phyloP scores from a whole-genome alignment of 75 land plant species.

The Pinus tabuliformis region DNA sequence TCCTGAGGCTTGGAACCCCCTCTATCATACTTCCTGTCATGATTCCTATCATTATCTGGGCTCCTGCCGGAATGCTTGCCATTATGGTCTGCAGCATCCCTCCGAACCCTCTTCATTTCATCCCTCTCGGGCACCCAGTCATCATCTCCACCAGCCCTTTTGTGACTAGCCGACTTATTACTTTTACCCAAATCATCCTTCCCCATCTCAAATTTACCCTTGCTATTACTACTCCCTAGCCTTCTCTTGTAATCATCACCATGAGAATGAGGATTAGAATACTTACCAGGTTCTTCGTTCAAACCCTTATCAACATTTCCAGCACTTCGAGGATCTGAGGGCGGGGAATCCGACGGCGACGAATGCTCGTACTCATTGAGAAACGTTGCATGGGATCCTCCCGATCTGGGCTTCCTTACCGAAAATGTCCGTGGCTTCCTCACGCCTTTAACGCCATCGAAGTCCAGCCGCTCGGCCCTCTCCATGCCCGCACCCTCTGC shows the following conservation, averaged over 20 bases:
- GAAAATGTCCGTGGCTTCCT: conserved; percentile 6
- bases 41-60: neutral
- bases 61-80: neutral
- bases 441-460: neutral
- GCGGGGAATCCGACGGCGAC: conserved; percentile 7
- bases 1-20: neutral
- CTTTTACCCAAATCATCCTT: conserved; percentile 1
- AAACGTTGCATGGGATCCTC: conserved; percentile 1
- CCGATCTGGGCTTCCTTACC: neutral
- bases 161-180: neutral
- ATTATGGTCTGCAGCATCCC: conserved; percentile 1
- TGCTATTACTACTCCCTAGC: neutral
- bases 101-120: conserved; percentile 3
- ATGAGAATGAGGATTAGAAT: neutral
- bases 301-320: neutral
- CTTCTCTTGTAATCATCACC: conserved; percentile 4
- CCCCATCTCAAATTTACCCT: neutral
- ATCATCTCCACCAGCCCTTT: neutral
- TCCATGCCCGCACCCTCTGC: no score
- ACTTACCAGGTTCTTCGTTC: neutral
- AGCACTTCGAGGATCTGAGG: neutral
- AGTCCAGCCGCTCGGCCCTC: neutral
- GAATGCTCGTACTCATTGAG: conserved; percentile 3
- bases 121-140: neutral
- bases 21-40: conserved; percentile 8